Percentiles rank a stretch among this genome's conserved stretches.
phyloP scores from a whole-genome alignment of 208 protist species.

The Herpetomonas tarakana region DNA sequence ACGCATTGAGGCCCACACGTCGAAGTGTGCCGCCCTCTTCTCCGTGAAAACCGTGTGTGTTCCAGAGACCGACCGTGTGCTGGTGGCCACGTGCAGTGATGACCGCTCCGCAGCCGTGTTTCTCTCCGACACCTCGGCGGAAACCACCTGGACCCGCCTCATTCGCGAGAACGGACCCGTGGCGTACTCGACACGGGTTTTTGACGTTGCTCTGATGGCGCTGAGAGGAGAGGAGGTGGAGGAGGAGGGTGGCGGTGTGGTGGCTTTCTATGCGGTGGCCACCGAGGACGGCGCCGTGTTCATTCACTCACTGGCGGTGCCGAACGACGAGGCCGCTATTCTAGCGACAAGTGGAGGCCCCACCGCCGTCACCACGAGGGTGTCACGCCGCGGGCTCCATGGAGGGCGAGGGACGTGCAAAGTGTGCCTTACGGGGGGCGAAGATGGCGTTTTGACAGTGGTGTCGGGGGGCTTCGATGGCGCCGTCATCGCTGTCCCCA shows the following conservation, averaged over 20 bases:
- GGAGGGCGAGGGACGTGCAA: not conserved
- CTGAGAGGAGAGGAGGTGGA: not conserved
- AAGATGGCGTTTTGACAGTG: not conserved
- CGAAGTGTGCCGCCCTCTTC: constrained; percentile 64
- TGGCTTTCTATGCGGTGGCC: constrained; percentile 30
- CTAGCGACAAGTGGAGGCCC: not conserved
- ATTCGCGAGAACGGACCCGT: constrained; percentile 31
- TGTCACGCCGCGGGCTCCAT: not conserved
- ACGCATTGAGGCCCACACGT: constrained; percentile 35
- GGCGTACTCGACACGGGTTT: constrained; percentile 58
- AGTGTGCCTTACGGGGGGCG: not conserved
- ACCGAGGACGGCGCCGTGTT: constrained; percentile 56
- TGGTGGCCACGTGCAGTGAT: constrained; percentile 71
- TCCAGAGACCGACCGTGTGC: not conserved
- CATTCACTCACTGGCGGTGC: constrained; percentile 7
- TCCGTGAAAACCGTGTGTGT: constrained; percentile 22
- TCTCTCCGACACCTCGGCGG: not conserved
- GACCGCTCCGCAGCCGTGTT: constrained; percentile 61
- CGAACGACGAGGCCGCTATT: not conserved
- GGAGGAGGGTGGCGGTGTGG: constrained; percentile 1
- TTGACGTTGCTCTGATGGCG: constrained; percentile 43
- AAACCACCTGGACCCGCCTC: not conserved
- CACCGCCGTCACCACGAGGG: not conserved
- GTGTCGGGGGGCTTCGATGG: constrained; percentile 21
- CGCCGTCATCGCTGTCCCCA: not conserved